Percentiles rank a stretch among this genome's conserved stretches.
phyloP scores from a whole-genome alignment of 2,329 filamentous ascomycete genomes.

The Monilinia laxa region DNA sequence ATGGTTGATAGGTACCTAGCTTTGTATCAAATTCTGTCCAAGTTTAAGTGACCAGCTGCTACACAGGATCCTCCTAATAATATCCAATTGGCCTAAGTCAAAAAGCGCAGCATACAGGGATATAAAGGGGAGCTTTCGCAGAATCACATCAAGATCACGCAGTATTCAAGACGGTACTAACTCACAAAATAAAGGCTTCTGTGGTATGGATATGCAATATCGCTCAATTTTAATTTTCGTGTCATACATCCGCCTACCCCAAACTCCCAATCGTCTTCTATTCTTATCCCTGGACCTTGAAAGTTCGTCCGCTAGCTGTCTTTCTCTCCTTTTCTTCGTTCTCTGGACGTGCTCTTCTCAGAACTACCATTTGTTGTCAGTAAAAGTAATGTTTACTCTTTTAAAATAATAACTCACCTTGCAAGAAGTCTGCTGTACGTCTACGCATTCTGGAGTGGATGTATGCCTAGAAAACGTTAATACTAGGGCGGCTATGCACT shows the following conservation, averaged over 20 bases:
- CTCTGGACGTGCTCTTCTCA: conserved; percentile 91
- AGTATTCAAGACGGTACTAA: conserved; percentile 3
- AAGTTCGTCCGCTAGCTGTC: conserved; percentile 94
- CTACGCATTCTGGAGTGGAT: conserved; percentile 98
- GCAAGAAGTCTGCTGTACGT: conserved; percentile 95
- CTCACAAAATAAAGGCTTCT: conserved; percentile 4
- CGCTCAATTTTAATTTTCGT: conserved; percentile 21
- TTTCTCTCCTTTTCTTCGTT: conserved; percentile 97
- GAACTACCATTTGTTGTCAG: conserved; percentile 60
- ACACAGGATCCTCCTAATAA: neutral
- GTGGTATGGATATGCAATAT: conserved; percentile 8
- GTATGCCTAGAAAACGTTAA: conserved; percentile 62
- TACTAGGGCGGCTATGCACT: conserved; percentile 24
- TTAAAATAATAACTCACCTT: conserved; percentile 60
- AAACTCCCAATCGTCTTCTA: conserved; percentile 27
- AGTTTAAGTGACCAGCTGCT: neutral
- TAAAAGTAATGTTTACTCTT: neutral
- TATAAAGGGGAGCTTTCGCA: conserved; percentile 3
- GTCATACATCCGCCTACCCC: conserved; percentile 15
- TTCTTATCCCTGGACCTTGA: conserved; percentile 50
- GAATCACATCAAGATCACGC: conserved; percentile 1
- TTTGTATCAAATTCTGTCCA: neutral
- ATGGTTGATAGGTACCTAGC: neutral
- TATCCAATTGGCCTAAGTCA: neutral
- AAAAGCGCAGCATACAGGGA: neutral